These are phyloP conservation scores for Eustoma russellianum DNA, from an alignment of 257 asterid genomes.

Conservation along the genomic window DNA sequence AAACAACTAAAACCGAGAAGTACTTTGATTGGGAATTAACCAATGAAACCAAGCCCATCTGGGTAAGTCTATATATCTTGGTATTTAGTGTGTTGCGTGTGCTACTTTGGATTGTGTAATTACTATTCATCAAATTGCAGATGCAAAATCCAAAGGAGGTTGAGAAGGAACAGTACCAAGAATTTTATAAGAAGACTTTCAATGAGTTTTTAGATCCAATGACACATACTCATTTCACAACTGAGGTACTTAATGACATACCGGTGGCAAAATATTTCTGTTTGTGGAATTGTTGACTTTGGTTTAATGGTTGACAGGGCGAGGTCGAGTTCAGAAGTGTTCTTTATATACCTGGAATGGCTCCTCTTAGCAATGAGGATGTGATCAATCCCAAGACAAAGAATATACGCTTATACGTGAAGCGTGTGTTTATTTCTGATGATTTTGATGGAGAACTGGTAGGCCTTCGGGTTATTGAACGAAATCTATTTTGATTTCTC, in stretches of 20 bases:
- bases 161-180: constrained; percentile 82
- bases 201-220: constrained; percentile 93
- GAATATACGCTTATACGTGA: constrained; percentile 83
- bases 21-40: constrained; percentile 97
- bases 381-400: constrained; percentile 91
- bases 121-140: constrained; percentile 27
- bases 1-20: constrained; percentile 84
- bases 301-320: constrained; percentile 50
- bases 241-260: constrained; percentile 53
- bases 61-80: constrained; percentile 44
- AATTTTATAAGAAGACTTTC: constrained; percentile 88
- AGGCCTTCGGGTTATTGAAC: constrained; percentile 9
- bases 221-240: constrained; percentile 77
- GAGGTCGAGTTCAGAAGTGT: constrained; percentile 99
- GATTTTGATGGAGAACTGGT: constrained; percentile 99
- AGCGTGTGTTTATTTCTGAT: constrained; percentile 94
- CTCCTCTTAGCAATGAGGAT: constrained; percentile 94
- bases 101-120: background rate
- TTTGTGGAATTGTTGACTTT: constrained; percentile 1
- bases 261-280: constrained; percentile 5
- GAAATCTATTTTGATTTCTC: too few species aligned
- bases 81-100: background rate
- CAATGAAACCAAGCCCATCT: constrained; percentile 94
- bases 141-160: constrained; percentile 95
- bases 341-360: constrained; percentile 94